phyloP scores from a whole-genome alignment of 805 yeast genomes.

The Wickerhamiella dianesei region DNA sequence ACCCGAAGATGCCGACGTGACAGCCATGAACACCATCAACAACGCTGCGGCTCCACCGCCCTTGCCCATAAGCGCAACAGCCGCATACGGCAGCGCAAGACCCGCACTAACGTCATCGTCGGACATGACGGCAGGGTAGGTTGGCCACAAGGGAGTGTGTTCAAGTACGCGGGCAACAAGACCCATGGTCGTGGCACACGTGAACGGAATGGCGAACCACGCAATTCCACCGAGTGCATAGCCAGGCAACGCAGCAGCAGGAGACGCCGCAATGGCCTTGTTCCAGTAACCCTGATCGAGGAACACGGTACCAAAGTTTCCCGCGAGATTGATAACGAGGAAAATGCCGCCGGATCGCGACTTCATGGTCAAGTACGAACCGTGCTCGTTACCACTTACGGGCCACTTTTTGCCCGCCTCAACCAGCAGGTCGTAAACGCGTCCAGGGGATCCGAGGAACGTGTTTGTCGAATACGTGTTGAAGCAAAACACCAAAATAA shows the following conservation, averaged over 20 bases:
- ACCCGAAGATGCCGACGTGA: slow-evolving; percentile 83
- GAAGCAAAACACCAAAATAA: slow-evolving; percentile 71
- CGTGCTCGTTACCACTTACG: slow-evolving; percentile 65
- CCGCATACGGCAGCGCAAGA: slow-evolving; percentile 51
- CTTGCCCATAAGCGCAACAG: slow-evolving; percentile 69
- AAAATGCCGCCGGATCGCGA: slow-evolving; percentile 80
- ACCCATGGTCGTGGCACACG: slow-evolving; percentile 75
- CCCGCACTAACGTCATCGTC: slow-evolving; percentile 69
- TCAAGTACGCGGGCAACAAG: slow-evolving; percentile 70
- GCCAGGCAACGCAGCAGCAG: slow-evolving; percentile 76
- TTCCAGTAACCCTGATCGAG: slow-evolving; percentile 81
- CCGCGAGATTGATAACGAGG: slow-evolving; percentile 75
- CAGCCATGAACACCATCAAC: slow-evolving; percentile 77
- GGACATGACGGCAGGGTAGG: slow-evolving; percentile 56
- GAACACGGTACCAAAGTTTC: slow-evolving; percentile 81
- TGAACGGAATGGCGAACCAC: slow-evolving; percentile 84
- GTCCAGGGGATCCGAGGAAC: slow-evolving; percentile 66
- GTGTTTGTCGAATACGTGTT: slow-evolving; percentile 59
- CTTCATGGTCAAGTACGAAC: slow-evolving; percentile 79
- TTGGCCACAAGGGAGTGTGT: slow-evolving; percentile 57
- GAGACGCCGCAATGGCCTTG: slow-evolving; percentile 76
- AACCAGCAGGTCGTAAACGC: slow-evolving; percentile 61
- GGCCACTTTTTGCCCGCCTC: slow-evolving; percentile 46
- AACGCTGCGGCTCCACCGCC: slow-evolving; percentile 82
- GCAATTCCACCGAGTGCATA: slow-evolving; percentile 78